These are phyloP conservation scores for Vitis hybrid DNA, from an alignment of 177 flowering plant species.

Conservation along the genomic window DNA sequence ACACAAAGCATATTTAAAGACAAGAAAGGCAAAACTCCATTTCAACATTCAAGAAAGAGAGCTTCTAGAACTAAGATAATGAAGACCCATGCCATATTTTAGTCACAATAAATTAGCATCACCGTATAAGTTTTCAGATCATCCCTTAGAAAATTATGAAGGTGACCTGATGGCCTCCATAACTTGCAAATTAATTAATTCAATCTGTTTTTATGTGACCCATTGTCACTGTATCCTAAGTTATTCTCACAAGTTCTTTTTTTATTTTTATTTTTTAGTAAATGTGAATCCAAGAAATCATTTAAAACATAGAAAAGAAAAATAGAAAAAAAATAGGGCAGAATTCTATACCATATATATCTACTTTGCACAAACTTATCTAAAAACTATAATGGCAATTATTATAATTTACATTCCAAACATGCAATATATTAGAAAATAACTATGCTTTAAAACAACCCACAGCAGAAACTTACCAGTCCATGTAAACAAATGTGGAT, in stretches of 20 bases:
- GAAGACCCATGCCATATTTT: too few relatives aligned
- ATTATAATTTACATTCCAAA: neutral
- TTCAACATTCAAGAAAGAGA: too few relatives aligned
- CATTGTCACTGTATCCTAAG: neutral
- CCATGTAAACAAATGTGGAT: conserved; percentile 94
- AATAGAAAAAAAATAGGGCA: neutral
- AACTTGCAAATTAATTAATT: neutral
- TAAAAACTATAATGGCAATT: neutral
- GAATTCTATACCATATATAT: too few relatives aligned
- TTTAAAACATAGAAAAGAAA: too few relatives aligned
- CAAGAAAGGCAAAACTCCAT: too few relatives aligned
- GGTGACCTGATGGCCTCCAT: neutral
- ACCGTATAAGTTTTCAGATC: too few relatives aligned
- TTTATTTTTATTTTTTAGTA: neutral
- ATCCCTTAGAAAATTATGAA: too few relatives aligned
- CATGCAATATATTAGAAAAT: neutral
- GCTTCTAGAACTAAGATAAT: too few relatives aligned
- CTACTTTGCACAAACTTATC: neutral
- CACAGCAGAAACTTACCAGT: conserved; percentile 56
- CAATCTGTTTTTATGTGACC: neutral
- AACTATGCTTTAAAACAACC: neutral
- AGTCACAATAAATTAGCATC: too few relatives aligned
- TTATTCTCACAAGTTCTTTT: neutral
- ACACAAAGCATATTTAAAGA: too few relatives aligned
- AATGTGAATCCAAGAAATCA: neutral